Evolutionary conservation across 1,284 basidiomycete genomes (phyloP).

Genomic region (Sanghuangporus baumii): DNA sequence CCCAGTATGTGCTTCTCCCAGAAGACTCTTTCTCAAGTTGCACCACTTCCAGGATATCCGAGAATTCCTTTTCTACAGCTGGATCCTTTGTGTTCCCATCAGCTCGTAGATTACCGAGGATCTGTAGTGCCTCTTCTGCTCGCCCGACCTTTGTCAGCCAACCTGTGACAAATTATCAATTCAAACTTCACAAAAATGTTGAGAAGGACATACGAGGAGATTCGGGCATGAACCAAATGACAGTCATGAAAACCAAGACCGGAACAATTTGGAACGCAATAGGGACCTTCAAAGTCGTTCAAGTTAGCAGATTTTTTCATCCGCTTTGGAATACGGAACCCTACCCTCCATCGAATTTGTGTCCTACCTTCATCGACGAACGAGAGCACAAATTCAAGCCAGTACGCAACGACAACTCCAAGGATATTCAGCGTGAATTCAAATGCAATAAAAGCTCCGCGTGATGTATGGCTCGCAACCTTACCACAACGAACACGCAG

Average conservation of each 20-base stretch:
- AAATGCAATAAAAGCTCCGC: slow-evolving; percentile 33
- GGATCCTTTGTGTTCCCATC: slow-evolving; percentile 20
- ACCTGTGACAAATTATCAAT: slow-evolving; percentile 1
- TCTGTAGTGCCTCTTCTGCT: slow-evolving; percentile 37
- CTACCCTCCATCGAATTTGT: slow-evolving; percentile 39
- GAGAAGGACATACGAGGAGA: slow-evolving; percentile 35
- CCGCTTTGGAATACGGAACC: not conserved
- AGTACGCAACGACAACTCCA: slow-evolving; percentile 50
- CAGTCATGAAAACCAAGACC: slow-evolving; percentile 34
- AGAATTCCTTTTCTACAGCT: slow-evolving; percentile 26
- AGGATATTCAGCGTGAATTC: slow-evolving; percentile 42
- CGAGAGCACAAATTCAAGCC: slow-evolving; percentile 43
- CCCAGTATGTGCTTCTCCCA: slow-evolving; percentile 38
- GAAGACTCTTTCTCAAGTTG: slow-evolving; percentile 37
- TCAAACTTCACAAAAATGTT: not conserved
- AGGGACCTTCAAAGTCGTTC: slow-evolving; percentile 31
- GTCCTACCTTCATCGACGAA: slow-evolving; percentile 41
- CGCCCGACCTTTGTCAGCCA: slow-evolving; percentile 51
- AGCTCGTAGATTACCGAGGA: slow-evolving; percentile 31
- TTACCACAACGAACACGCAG: not conserved
- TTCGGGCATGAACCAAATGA: slow-evolving; percentile 38
- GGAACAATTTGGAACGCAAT: slow-evolving; percentile 46
- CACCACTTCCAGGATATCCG: slow-evolving; percentile 40
- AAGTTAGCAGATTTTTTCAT: not conserved
- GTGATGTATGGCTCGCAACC: slow-evolving; percentile 40